Evolutionary conservation across 208 protist genomes (phyloP).

Genomic region (Phytomonas serpens): DNA sequence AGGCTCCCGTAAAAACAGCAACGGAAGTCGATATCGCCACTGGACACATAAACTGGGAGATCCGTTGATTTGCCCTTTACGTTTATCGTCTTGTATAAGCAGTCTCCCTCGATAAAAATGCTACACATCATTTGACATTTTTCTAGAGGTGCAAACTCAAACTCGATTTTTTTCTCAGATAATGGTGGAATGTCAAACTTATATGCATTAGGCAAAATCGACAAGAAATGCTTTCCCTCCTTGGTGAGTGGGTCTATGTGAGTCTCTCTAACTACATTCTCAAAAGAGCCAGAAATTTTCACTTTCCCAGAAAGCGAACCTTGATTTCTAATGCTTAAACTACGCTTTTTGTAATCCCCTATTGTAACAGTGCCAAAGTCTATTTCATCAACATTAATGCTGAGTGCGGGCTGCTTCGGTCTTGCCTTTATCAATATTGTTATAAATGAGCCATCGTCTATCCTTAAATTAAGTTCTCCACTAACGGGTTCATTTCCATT

Average conservation of each 20-base stretch:
- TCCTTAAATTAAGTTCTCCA: conserved; percentile 47
- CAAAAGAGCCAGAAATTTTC: conserved; percentile 46
- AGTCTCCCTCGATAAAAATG: conserved; percentile 13
- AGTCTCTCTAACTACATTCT: conserved; percentile 42
- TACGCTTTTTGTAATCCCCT: conserved; percentile 34
- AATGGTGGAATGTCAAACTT: conserved; percentile 39
- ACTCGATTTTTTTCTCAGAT: conserved; percentile 27
- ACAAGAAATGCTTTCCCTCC: conserved; percentile 22
- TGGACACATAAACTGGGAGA: conserved; percentile 67
- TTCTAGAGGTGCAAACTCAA: conserved; percentile 44
- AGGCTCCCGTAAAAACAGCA: conserved; percentile 63
- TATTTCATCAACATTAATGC: conserved; percentile 25
- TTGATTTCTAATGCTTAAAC: conserved; percentile 60
- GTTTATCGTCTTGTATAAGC: neutral
- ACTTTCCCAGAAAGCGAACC: conserved; percentile 53
- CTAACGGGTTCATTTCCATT: conserved; percentile 51
- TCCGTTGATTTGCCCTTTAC: conserved; percentile 16
- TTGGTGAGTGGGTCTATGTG: conserved; percentile 32
- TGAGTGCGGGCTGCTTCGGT: conserved; percentile 40
- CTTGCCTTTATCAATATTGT: conserved; percentile 37
- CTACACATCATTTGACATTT: conserved; percentile 24
- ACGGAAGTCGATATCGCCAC: conserved; percentile 43
- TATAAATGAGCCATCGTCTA: conserved; percentile 51
- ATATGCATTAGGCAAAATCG: conserved; percentile 38
- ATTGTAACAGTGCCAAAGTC: conserved; percentile 77